A percentile compares a stretch with the other conserved stretches of the same genome.
These are phyloP conservation scores for Tylopilus sp. DNA, from an alignment of 1,284 basidiomycete species.

Conservation along the genomic window DNA sequence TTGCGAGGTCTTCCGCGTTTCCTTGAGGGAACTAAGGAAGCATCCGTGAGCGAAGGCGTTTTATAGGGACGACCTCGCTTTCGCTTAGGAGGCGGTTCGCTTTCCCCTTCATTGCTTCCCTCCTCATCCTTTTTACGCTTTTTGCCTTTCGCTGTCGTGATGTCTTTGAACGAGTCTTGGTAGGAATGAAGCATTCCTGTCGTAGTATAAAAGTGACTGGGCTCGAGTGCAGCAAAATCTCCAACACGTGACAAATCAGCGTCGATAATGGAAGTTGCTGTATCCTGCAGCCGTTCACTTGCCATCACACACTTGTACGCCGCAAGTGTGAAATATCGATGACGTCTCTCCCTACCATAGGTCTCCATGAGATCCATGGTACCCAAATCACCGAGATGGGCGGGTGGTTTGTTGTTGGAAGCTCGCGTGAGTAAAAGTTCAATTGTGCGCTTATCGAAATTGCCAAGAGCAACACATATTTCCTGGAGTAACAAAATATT, in stretches of 20 bases:
- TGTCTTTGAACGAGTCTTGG: slow-evolving; percentile 47
- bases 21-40: slow-evolving; percentile 12
- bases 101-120: slow-evolving; percentile 20
- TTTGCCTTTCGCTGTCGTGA: slow-evolving; percentile 22
- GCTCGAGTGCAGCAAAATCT: slow-evolving; percentile 45
- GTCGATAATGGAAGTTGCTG: slow-evolving; percentile 39
- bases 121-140: slow-evolving; percentile 29
- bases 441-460: slow-evolving; percentile 74
- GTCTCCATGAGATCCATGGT: slow-evolving; percentile 70
- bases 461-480: slow-evolving; percentile 56
- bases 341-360: slow-evolving; percentile 72
- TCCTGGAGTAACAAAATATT: slow-evolving; percentile 46
- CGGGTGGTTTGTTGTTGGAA: slow-evolving; percentile 57
- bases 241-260: slow-evolving; percentile 50
- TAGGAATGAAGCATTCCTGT: slow-evolving; percentile 40
- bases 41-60: slow-evolving; percentile 9
- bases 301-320: slow-evolving; percentile 55
- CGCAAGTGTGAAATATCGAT: slow-evolving; percentile 70
- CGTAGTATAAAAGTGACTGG: slow-evolving; percentile 52
- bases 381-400: slow-evolving; percentile 66
- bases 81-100: slow-evolving; percentile 33
- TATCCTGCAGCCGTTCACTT: slow-evolving; percentile 56
- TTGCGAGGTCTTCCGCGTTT: slow-evolving; percentile 39
- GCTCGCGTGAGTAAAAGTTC: slow-evolving; percentile 72
- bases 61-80: slow-evolving; percentile 40